Percentiles rank a stretch among this genome's conserved stretches.
These are phyloP conservation scores for Castanopsis chinensis DNA, from an alignment of 306 rosid genomes.

Conservation along the genomic window DNA sequence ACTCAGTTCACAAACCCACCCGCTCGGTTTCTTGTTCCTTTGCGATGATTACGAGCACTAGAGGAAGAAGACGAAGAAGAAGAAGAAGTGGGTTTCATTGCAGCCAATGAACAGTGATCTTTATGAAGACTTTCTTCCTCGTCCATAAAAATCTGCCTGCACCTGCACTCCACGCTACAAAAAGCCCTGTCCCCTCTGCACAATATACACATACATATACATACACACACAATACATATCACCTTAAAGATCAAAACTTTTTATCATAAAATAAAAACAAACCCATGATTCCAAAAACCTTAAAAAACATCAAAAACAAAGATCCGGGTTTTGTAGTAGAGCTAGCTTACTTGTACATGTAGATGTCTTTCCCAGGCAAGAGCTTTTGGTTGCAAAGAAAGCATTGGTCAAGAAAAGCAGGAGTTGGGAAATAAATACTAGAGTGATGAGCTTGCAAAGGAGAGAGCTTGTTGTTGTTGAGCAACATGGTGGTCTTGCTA, in stretches of 20 bases:
- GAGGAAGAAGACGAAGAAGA: slow-evolving; percentile 42
- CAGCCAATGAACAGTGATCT: slow-evolving; percentile 48
- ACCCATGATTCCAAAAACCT: neutral
- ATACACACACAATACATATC: neutral
- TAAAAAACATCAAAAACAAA: neutral
- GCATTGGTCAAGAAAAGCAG: slow-evolving; percentile 69
- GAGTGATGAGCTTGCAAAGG: neutral
- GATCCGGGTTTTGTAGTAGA: slow-evolving; percentile 8
- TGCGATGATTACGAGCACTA: slow-evolving; percentile 33
- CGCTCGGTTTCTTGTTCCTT: slow-evolving; percentile 38
- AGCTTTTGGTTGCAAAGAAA: slow-evolving; percentile 66
- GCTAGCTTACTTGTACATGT: slow-evolving; percentile 84
- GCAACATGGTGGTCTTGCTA: slow-evolving; percentile 55
- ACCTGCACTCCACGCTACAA: slow-evolving; percentile 93
- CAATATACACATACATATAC: neutral
- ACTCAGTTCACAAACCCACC: slow-evolving; percentile 44
- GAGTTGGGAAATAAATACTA: neutral
- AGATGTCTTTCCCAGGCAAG: slow-evolving; percentile 84
- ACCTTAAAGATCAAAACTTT: neutral
- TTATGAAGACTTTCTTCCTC: slow-evolving; percentile 58
- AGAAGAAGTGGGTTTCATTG: slow-evolving; percentile 32
- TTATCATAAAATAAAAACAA: neutral
- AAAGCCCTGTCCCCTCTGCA: slow-evolving; percentile 86
- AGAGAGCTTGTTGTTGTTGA: slow-evolving; percentile 18
- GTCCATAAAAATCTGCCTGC: slow-evolving; percentile 82